These are phyloP conservation scores for Rhinocladiella mackenziei DNA, from an alignment of 2,329 filamentous ascomycete species.

Conservation along the genomic window DNA sequence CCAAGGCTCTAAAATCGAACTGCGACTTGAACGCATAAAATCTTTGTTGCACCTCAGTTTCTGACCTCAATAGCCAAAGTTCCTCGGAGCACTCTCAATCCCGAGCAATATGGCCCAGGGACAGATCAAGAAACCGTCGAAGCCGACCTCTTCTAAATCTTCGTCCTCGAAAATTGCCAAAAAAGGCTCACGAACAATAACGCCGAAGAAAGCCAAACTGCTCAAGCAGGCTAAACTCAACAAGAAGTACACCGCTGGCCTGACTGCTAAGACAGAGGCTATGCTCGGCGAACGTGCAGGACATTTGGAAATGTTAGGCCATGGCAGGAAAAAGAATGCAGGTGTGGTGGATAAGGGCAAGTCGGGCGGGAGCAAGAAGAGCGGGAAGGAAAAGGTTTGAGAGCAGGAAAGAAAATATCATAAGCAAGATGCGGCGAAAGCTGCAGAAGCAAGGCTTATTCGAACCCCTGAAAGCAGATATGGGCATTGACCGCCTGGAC, in stretches of 20 bases:
- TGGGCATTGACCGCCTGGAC: too few relatives aligned
- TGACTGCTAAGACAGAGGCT: conserved; percentile 64
- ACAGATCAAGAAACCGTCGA: conserved; percentile 23
- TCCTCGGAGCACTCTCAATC: background rate
- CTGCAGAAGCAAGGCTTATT: background rate
- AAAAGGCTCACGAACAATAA: conserved; percentile 59
- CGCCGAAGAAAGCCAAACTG: conserved; percentile 61
- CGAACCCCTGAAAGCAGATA: background rate
- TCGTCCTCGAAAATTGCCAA: conserved; percentile 45
- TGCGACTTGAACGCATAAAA: too few relatives aligned
- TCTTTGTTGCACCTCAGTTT: too few relatives aligned
- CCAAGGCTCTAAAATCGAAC: too few relatives aligned
- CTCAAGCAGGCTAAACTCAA: conserved; percentile 60
- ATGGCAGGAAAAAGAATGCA: conserved; percentile 59
- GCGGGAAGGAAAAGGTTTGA: conserved; percentile 17
- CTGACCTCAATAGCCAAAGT: background rate
- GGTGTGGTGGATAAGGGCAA: conserved; percentile 33
- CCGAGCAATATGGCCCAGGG: conserved; percentile 26
- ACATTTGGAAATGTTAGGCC: conserved; percentile 64
- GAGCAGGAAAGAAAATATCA: background rate
- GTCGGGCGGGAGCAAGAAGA: conserved; percentile 11
- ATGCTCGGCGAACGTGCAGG: conserved; percentile 63
- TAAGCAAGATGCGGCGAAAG: background rate
- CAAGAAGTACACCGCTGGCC: conserved; percentile 62
- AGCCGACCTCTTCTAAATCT: conserved; percentile 12